phyloP scores from a whole-genome alignment of 495 filamentous ascomycete genomes.

The Letharia lupina region DNA sequence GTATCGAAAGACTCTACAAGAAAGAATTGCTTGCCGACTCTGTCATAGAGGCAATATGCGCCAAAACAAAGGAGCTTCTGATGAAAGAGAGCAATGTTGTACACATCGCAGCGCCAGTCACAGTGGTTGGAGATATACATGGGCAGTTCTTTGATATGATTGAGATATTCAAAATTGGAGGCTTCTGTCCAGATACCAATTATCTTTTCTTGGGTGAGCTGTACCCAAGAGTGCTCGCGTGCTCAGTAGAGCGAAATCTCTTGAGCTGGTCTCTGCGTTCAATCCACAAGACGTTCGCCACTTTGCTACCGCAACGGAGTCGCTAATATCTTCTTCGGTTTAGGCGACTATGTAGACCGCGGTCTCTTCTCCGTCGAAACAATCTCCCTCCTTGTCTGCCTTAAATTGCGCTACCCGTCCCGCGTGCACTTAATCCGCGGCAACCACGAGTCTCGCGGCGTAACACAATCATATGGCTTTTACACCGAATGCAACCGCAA shows the following conservation, averaged over 20 bases:
- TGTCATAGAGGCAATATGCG: conserved; percentile 97
- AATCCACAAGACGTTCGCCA: not conserved
- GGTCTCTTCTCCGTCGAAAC: conserved; percentile 96
- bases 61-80: conserved; percentile 93
- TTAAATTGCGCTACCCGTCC: conserved; percentile 87
- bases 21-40: conserved; percentile 96
- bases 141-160: conserved; percentile 98
- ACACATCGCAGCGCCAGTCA: conserved; percentile 90
- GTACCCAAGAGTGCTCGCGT: not conserved
- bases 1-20: conserved; percentile 88
- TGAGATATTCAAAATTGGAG: conserved; percentile 97
- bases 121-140: conserved; percentile 98
- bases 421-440: conserved; percentile 90
- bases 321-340: conserved; percentile 38
- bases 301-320: not conserved
- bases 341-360: conserved; percentile 95
- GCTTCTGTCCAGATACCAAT: conserved; percentile 93
- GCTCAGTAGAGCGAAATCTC: not conserved
- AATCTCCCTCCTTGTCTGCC: conserved; percentile 87
- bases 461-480: conserved; percentile 98
- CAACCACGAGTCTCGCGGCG: conserved; percentile 94
- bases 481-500: conserved; percentile 97
- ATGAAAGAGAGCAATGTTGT: conserved; percentile 99
- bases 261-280: not conserved
- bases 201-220: conserved; percentile 86